Conservation (phyloP, 345 rosid genomes). For the Populus davidiana region DNA sequence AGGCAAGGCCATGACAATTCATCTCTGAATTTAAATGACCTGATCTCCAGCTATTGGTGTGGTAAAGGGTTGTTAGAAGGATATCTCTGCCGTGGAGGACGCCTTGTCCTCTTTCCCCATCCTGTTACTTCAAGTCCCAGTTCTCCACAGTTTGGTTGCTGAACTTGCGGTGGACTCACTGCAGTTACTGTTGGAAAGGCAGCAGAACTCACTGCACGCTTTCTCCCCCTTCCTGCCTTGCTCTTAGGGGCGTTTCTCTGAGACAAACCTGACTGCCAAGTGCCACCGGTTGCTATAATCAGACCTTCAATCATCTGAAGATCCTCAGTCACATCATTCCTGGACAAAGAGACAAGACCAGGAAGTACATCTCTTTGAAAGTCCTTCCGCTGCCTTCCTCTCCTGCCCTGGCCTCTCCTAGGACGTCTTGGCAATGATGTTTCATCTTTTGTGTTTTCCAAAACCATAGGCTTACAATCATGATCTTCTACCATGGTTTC, state of each 20-base stretch:
- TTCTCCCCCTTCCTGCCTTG: conserved; percentile 49
- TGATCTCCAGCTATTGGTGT: neutral
- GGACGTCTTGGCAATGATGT: conserved; percentile 39
- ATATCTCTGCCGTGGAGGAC: conserved; percentile 64
- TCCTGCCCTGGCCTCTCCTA: conserved; percentile 60
- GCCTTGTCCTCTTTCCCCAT: conserved; percentile 87
- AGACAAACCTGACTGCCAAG: conserved; percentile 47
- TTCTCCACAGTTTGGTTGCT: conserved; percentile 38
- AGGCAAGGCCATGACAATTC: neutral
- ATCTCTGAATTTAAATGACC: neutral
- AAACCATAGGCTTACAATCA: conserved; percentile 35
- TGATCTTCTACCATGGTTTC: conserved; percentile 46
- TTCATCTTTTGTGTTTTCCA: conserved; percentile 37
- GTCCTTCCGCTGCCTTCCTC: conserved; percentile 70
- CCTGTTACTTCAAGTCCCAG: conserved; percentile 48
- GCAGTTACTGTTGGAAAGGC: conserved; percentile 17
- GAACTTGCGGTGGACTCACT: conserved; percentile 9
- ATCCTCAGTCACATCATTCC: conserved; percentile 68
- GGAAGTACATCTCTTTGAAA: conserved; percentile 79
- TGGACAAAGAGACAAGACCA: conserved; percentile 51
- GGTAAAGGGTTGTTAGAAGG: conserved; percentile 25
- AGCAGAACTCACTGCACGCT: conserved; percentile 12
- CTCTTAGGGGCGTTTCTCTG: conserved; percentile 38
- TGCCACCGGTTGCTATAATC: conserved; percentile 58
- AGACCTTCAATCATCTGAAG: conserved; percentile 66